Percentiles rank a stretch among this genome's conserved stretches.
phyloP scores from a whole-genome alignment of 1,284 basidiomycete genomes.

The Ustilago tritici region DNA sequence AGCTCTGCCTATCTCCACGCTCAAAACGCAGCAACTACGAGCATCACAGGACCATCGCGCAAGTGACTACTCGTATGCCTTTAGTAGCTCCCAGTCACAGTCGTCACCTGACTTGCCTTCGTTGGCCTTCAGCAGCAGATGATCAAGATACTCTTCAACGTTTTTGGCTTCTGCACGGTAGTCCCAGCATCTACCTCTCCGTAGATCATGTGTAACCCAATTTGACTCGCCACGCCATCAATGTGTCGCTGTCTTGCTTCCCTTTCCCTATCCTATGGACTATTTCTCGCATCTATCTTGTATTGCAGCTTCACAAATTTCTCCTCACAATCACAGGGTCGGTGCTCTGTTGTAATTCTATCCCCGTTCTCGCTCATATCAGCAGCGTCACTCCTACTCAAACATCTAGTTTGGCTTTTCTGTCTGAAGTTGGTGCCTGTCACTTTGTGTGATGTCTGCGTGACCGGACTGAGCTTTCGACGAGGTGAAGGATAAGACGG shows the following conservation, averaged over 20 bases:
- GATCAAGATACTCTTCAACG: neutral
- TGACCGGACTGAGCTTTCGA: neutral
- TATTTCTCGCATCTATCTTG: neutral
- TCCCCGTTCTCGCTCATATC: neutral
- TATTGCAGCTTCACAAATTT: neutral
- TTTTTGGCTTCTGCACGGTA: neutral
- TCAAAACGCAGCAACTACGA: neutral
- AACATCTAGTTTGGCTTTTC: neutral
- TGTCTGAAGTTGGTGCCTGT: neutral
- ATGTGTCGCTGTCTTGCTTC: no score
- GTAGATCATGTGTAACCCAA: neutral
- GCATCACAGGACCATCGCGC: neutral
- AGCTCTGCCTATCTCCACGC: slow-evolving; percentile 3
- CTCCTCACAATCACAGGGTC: slow-evolving; percentile 19
- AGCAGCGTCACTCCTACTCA: neutral
- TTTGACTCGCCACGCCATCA: no score
- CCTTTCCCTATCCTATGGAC: no score
- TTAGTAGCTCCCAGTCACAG: slow-evolving; percentile 14
- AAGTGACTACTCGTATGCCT: neutral
- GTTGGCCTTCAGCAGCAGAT: slow-evolving; percentile 11
- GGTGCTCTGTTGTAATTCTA: slow-evolving; percentile 47
- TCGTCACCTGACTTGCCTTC: slow-evolving; percentile 40
- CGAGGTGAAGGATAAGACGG: neutral
- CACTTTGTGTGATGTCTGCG: neutral
- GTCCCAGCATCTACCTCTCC: neutral